phyloP scores from a whole-genome alignment of 495 filamentous ascomycete genomes.

The Annulohypoxylon moriforme region DNA sequence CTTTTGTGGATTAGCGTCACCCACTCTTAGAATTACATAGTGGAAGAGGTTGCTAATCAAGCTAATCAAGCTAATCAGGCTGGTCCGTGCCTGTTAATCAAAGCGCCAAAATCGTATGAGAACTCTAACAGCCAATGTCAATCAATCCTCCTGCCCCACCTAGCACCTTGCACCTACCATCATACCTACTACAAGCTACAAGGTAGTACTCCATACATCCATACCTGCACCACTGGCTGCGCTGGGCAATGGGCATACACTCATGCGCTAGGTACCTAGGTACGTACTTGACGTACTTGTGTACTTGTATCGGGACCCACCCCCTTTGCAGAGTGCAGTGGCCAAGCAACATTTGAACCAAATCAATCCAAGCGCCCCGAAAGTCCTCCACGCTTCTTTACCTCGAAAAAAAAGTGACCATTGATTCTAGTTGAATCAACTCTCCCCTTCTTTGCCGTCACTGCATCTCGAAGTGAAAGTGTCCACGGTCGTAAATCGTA shows the following conservation, averaged over 20 bases:
- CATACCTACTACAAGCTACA: background rate
- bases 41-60: slow-evolving; percentile 13
- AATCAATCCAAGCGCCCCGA: slow-evolving; percentile 41
- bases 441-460: slow-evolving; percentile 37
- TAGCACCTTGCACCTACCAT: too few species aligned
- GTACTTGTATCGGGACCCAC: background rate
- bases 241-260: too few species aligned
- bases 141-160: slow-evolving; percentile 33
- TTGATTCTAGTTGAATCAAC: slow-evolving; percentile 19
- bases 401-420: slow-evolving; percentile 30
- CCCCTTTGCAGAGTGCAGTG: slow-evolving; percentile 33
- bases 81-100: slow-evolving; percentile 44
- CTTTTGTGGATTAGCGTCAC: slow-evolving; percentile 23
- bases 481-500: slow-evolving; percentile 18
- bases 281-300: slow-evolving; percentile 3
- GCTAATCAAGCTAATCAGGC: slow-evolving; percentile 26
- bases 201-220: too few species aligned
- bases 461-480: slow-evolving; percentile 23
- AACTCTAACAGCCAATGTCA: slow-evolving; percentile 42
- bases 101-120: slow-evolving; percentile 37
- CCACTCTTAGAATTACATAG: slow-evolving; percentile 36
- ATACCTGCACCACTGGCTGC: too few species aligned
- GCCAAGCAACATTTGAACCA: slow-evolving; percentile 26
- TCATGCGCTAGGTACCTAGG: slow-evolving; percentile 5
- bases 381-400: slow-evolving; percentile 29